phyloP scores from a whole-genome alignment of 352 stramenopile species.

The Globisporangium mamillatum region DNA sequence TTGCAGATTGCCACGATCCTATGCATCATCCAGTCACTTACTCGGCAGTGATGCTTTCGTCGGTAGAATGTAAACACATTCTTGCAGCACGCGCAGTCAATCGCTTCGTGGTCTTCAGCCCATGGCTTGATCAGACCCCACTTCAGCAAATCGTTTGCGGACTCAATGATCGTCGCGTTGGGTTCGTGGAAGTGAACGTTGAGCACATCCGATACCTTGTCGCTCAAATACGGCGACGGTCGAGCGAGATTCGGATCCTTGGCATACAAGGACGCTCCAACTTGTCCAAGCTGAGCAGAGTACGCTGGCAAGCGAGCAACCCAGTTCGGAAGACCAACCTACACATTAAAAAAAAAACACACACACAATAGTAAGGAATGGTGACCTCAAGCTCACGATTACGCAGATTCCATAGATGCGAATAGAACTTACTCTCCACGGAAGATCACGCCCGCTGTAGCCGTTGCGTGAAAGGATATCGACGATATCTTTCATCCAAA shows the following conservation, averaged over 20 bases:
- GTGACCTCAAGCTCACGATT: not conserved
- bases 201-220: conserved; percentile 78
- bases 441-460: conserved; percentile 84
- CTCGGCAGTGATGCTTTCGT: conserved; percentile 81
- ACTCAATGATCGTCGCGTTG: conserved; percentile 66
- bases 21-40: conserved; percentile 25
- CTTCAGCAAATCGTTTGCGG: conserved; percentile 80
- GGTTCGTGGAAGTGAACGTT: conserved; percentile 73
- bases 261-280: conserved; percentile 69
- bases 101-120: conserved; percentile 82
- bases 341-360: not conserved
- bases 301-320: conserved; percentile 83
- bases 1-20: not conserved
- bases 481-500: conserved; percentile 89
- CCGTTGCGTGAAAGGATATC: conserved; percentile 82
- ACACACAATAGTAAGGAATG: not conserved
- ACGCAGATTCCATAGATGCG: not conserved
- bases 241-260: conserved; percentile 53
- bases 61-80: conserved; percentile 81
- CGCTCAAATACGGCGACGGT: conserved; percentile 74
- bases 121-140: conserved; percentile 87
- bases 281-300: conserved; percentile 81
- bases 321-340: conserved; percentile 79
- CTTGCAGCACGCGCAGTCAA: conserved; percentile 70
- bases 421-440: conserved; percentile 46